Evolutionary conservation across 192 early-diverging fungal species (phyloP).

Genomic region (Diversispora eburnea): DNA sequence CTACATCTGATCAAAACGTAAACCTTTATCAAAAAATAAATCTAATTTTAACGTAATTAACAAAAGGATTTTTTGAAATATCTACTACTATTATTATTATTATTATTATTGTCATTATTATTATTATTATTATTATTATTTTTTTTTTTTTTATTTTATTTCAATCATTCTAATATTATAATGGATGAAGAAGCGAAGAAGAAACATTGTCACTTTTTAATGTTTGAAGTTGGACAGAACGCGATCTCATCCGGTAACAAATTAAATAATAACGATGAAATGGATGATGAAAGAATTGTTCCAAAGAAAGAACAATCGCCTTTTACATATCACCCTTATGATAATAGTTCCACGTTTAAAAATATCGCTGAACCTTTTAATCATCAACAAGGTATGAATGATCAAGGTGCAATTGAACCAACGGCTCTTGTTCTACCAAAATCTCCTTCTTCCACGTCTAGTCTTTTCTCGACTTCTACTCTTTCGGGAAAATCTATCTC

Average conservation of each 20-base stretch:
- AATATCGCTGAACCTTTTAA: neutral
- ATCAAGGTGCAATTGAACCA: neutral
- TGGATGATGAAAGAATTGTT: neutral
- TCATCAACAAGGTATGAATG: neutral
- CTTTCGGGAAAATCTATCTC: neutral
- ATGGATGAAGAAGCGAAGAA: slow-evolving; percentile 18
- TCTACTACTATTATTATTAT: too few relatives aligned
- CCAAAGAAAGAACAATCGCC: neutral
- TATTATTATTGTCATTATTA: neutral
- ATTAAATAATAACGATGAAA: neutral
- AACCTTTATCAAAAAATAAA: too few relatives aligned
- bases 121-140: neutral
- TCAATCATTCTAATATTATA: neutral
- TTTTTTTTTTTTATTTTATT: neutral
- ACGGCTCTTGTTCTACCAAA: neutral
- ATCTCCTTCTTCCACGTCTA: neutral
- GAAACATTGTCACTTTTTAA: slow-evolving; percentile 23
- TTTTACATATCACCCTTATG: neutral
- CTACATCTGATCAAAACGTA: too few relatives aligned
- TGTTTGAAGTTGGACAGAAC: slow-evolving; percentile 11
- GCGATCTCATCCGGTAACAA: neutral
- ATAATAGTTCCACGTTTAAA: neutral
- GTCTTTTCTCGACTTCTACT: neutral
- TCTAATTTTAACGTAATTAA: too few relatives aligned
- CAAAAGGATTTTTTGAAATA: too few relatives aligned